phyloP scores from a whole-genome alignment of 1,284 basidiomycete species.

The Cutaneotrichosporon daszewskae region DNA sequence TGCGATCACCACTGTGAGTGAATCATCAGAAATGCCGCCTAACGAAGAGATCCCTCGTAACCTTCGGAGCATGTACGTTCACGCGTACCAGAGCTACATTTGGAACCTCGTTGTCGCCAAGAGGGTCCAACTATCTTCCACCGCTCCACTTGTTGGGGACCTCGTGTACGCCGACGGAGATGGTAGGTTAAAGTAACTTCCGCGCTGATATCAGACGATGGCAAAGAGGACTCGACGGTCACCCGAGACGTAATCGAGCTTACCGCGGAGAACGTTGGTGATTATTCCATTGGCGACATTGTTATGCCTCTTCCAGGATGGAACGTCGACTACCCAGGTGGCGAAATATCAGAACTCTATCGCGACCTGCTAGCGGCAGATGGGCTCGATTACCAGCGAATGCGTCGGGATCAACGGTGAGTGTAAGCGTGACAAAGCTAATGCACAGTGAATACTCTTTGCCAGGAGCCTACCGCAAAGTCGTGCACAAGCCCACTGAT shows the following conservation, averaged over 20 bases:
- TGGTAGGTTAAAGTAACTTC: too few species aligned
- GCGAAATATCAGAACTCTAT: slow-evolving; percentile 74
- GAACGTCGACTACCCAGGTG: slow-evolving; percentile 82
- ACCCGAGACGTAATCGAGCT: not conserved
- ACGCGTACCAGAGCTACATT: slow-evolving; percentile 97
- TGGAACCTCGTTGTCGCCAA: slow-evolving; percentile 97
- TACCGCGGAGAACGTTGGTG: slow-evolving; percentile 52
- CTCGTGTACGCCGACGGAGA: slow-evolving; percentile 59
- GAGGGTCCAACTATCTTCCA: slow-evolving; percentile 74
- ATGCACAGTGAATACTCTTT: slow-evolving; percentile 75
- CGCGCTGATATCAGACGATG: too few species aligned
- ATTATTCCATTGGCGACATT: slow-evolving; percentile 85
- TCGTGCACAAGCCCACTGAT: slow-evolving; percentile 76
- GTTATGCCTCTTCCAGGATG: slow-evolving; percentile 92
- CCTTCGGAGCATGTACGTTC: slow-evolving; percentile 92
- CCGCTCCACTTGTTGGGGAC: slow-evolving; percentile 76
- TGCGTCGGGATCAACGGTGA: slow-evolving; percentile 80
- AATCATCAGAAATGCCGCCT: not conserved
- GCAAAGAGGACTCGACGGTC: not conserved
- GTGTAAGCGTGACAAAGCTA: slow-evolving; percentile 27
- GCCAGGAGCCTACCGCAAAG: slow-evolving; percentile 85
- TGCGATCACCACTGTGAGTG: slow-evolving; percentile 69
- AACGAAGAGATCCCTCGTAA: slow-evolving; percentile 78
- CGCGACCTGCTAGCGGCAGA: slow-evolving; percentile 72
- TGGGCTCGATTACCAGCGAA: slow-evolving; percentile 79